phyloP scores from a whole-genome alignment of 345 rosid genomes.

The Eucalyptus fibrosa region DNA sequence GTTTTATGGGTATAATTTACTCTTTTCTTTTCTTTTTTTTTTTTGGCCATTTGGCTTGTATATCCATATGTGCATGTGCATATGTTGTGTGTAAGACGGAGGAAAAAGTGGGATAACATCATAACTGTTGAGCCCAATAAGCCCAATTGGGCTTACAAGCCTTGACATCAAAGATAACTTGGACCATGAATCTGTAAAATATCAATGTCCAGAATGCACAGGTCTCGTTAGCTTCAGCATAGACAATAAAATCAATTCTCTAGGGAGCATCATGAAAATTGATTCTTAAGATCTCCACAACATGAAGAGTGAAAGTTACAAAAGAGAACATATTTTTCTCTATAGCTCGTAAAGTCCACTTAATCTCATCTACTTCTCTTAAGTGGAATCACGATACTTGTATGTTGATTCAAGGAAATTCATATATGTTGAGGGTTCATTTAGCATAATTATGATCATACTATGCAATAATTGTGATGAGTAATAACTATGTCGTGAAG shows the following conservation, averaged over 20 bases:
- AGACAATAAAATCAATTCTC: too few relatives aligned
- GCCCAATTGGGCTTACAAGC: background rate
- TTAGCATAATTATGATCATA: too few relatives aligned
- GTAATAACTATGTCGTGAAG: background rate
- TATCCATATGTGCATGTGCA: too few relatives aligned
- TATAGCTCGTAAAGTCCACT: background rate
- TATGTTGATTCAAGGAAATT: background rate
- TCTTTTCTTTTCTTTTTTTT: fast-evolving
- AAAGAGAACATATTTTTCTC: background rate
- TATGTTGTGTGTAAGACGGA: background rate
- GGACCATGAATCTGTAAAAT: background rate
- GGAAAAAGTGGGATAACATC: background rate
- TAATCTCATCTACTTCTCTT: background rate
- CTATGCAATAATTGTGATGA: background rate
- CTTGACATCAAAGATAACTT: background rate
- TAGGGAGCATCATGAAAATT: background rate
- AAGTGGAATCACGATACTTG: background rate
- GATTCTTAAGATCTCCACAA: background rate
- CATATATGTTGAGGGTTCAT: background rate
- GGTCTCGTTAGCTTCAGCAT: background rate
- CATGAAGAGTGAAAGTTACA: background rate
- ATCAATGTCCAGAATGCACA: background rate
- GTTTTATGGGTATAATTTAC: too few relatives aligned
- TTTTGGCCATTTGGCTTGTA: background rate
- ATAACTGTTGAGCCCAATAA: background rate